Evolutionary conservation across 2,329 filamentous ascomycete genomes (phyloP), one percentile per base, ranked within the genome.

Genomic region (Colletotrichum chlorophyti): DNA sequence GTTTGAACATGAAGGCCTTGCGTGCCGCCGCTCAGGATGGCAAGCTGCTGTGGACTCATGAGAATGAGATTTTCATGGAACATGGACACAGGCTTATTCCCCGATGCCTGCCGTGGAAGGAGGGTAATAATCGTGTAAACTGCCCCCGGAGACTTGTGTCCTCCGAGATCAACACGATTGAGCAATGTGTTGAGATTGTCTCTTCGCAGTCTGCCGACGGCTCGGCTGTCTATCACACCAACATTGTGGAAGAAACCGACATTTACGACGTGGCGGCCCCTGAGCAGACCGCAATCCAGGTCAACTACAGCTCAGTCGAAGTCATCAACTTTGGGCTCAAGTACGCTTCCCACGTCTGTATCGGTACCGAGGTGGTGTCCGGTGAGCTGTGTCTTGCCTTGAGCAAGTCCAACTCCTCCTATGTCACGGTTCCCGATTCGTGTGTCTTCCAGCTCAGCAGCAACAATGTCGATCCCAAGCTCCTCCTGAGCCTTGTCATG

Each of bases 71-170:
- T 3, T 69, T 77, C 35, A 63, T 78, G 2, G 66, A 75, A 32
- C 52, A 65, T 2, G 72, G 71, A 1, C 62, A 41, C 5, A 69
- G 70, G 0, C 59, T 75, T 0, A 66, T 79, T 3, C 73, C 76
- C 0, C 74, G 77, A 0, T 65, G 79, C 3, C 15, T 78, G 2
- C 74, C 77, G 0, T 75, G 73, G 64, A 68, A 71, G 35, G 53
- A 67, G 1, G 72, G 65, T 6, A 79, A 78, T 51, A 67, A 75
- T 34, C 68, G 74, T 0, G 63, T 72, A 43, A 79, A 78, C 46
- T 69, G 76, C 2, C 49, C 68, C 2, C 72, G 76, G 7, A 69
- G 76, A 6, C 53, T 73, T 1, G 69, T 79, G 8, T 61, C 68
- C 0, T 65, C 60, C 3, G 55, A 59, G 0, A 43, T 72, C 21